These are phyloP conservation scores for Phytophthora agathidicida DNA, from an alignment of 352 stramenopile species.

Conservation along the genomic window DNA sequence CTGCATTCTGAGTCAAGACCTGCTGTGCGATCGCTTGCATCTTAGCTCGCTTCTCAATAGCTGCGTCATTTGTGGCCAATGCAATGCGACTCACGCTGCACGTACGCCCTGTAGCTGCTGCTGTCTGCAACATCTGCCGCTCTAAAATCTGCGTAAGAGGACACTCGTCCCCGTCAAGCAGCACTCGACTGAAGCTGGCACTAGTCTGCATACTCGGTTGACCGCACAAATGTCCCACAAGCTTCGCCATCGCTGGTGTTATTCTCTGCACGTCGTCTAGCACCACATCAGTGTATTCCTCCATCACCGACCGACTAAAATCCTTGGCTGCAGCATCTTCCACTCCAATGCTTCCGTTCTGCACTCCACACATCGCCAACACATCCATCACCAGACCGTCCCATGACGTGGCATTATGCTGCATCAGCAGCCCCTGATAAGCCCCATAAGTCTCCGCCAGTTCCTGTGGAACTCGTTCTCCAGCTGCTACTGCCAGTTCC, in stretches of 20 bases:
- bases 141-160: conserved; percentile 44
- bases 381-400: conserved; percentile 69
- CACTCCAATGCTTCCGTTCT: neutral
- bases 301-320: conserved; percentile 46
- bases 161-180: conserved; percentile 40
- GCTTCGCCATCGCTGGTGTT: conserved; percentile 66
- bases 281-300: conserved; percentile 66
- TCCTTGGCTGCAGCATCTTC: conserved; percentile 12
- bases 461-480: conserved; percentile 19
- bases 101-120: neutral
- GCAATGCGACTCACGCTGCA: conserved; percentile 8
- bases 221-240: conserved; percentile 47
- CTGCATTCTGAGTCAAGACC: conserved; percentile 14
- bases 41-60: conserved; percentile 6
- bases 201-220: conserved; percentile 54
- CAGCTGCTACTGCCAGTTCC: conserved; percentile 12
- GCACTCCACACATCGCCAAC: conserved; percentile 29
- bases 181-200: conserved; percentile 57
- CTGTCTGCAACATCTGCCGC: conserved; percentile 26
- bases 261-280: conserved; percentile 74
- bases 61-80: neutral
- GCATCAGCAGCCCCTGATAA: conserved; percentile 59
- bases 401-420: conserved; percentile 69
- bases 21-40: conserved; percentile 34
- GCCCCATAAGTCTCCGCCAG: conserved; percentile 54